phyloP scores from a whole-genome alignment of 2,329 filamentous ascomycete genomes.

The Tolypocladium nubicola region DNA sequence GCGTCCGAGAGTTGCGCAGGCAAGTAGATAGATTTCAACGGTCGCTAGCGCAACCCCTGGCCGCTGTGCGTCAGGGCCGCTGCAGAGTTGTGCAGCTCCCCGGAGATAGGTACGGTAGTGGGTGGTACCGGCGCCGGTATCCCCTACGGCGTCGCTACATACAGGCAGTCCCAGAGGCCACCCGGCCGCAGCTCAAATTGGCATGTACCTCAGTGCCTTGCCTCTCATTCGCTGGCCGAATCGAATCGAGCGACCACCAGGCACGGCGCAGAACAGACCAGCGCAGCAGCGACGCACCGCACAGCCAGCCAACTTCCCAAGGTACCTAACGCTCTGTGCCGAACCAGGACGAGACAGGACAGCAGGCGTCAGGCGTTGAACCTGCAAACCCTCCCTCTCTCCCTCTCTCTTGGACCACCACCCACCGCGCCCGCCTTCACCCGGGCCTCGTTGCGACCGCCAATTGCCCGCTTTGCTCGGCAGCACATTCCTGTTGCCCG shows the following conservation, averaged over 20 bases:
- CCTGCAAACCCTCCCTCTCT: background rate
- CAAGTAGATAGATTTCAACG: background rate
- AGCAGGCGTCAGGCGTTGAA: background rate
- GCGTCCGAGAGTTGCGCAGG: background rate
- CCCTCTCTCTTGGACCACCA: background rate
- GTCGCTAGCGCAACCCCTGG: background rate
- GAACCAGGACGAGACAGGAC: background rate
- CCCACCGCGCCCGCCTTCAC: background rate
- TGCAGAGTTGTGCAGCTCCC: background rate
- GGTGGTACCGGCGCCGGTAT: background rate
- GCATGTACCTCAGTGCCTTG: background rate
- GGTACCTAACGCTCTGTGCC: background rate
- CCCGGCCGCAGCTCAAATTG: background rate
- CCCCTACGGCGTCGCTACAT: background rate
- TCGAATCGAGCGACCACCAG: background rate
- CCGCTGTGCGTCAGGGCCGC: background rate
- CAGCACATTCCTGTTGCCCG: constrained; percentile 1
- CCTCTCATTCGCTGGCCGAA: background rate
- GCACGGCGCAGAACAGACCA: background rate
- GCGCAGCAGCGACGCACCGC: background rate
- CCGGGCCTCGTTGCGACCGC: background rate
- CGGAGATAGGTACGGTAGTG: background rate
- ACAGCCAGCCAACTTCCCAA: background rate
- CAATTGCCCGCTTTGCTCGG: background rate
- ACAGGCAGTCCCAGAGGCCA: background rate